phyloP scores from a whole-genome alignment of 257 asterid genomes.

The Solanum rostratum region DNA sequence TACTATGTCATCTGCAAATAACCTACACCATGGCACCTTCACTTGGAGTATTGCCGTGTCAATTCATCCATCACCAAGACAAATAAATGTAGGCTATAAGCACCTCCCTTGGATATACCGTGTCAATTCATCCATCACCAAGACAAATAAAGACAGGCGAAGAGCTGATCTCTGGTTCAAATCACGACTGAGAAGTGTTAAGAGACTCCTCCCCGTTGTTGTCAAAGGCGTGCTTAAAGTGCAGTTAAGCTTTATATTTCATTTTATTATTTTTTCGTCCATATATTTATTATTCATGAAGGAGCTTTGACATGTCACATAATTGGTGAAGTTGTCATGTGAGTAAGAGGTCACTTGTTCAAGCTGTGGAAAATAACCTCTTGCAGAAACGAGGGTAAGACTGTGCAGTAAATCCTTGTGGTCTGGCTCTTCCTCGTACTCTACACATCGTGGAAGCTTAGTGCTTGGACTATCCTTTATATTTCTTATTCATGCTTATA shows the following conservation, averaged over 20 bases:
- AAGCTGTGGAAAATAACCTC: background rate
- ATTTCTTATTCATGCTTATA: background rate
- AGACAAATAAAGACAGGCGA: background rate
- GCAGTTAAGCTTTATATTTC: background rate
- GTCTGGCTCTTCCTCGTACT: background rate
- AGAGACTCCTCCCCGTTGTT: background rate
- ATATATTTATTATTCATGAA: background rate
- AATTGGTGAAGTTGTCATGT: background rate
- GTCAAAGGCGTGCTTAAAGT: background rate
- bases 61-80: too few relatives aligned
- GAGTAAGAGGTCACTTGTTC: background rate
- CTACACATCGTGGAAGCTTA: background rate
- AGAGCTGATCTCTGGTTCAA: background rate
- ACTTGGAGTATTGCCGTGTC: too few relatives aligned
- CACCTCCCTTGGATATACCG: background rate
- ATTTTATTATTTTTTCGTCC: background rate
- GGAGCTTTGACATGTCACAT: background rate
- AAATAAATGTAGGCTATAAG: too few relatives aligned
- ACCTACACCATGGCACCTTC: background rate
- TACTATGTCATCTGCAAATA: too few relatives aligned
- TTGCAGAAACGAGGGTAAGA: too few relatives aligned
- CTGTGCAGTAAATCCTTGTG: background rate
- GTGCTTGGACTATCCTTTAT: background rate
- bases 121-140: background rate
- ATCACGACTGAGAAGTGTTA: background rate